phyloP scores from a whole-genome alignment of 768 basidiomycete species.

The Mycena vitilis region DNA sequence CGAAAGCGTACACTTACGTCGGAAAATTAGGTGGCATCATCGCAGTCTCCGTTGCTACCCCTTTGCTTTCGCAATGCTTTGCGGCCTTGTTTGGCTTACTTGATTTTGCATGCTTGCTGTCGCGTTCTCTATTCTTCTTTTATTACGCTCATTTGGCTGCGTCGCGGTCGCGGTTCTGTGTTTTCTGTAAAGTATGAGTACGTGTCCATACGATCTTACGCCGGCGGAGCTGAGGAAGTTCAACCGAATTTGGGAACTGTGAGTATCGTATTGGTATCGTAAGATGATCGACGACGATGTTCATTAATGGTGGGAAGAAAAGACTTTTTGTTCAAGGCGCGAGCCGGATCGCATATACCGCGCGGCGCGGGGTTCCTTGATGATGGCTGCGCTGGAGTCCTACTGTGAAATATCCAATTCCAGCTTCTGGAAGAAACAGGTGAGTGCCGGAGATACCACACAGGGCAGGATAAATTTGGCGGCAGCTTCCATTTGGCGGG shows the following conservation, averaged over 20 bases:
- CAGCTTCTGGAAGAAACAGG: background rate
- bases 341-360: too few relatives aligned
- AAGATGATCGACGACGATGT: background rate
- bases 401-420: background rate
- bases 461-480: background rate
- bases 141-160: background rate
- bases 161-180: too few relatives aligned
- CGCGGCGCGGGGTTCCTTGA: background rate
- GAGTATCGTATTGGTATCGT: background rate
- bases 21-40: background rate
- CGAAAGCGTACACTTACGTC: conserved; percentile 5
- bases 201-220: too few relatives aligned
- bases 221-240: background rate
- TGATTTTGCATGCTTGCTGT: too few relatives aligned
- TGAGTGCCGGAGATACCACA: background rate
- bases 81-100: too few relatives aligned
- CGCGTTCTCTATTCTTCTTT: background rate
- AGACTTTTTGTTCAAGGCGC: background rate
- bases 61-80: too few relatives aligned
- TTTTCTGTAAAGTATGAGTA: too few relatives aligned
- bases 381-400: too few relatives aligned
- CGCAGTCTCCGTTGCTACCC: too few relatives aligned
- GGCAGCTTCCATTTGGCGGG: background rate
- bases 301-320: background rate
- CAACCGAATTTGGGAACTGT: background rate